Evolutionary conservation across 139 green algal genomes (phyloP).

Genomic region (Desmodesmus armatus): DNA sequence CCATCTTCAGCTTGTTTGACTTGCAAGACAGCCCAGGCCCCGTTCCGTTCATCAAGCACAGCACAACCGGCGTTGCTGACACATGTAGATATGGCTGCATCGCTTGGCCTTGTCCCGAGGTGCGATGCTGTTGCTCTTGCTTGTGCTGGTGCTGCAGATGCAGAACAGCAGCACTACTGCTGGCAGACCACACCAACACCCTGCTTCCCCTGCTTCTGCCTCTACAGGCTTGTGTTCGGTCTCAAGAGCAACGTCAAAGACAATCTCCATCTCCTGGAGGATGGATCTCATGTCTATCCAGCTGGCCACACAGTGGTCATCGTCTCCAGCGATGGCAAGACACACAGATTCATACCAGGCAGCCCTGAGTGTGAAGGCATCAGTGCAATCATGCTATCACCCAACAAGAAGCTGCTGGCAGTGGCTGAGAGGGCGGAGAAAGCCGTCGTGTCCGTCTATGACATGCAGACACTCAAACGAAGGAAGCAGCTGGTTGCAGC

Average conservation of each 20-base stretch:
- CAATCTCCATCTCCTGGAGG: slow-evolving; percentile 82
- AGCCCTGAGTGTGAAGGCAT: slow-evolving; percentile 80
- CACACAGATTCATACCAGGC: slow-evolving; percentile 77
- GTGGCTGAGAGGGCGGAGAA: slow-evolving; percentile 86
- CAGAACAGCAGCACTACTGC: not conserved
- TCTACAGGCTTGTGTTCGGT: slow-evolving; percentile 87
- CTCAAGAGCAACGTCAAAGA: slow-evolving; percentile 73
- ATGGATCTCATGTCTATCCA: slow-evolving; percentile 82
- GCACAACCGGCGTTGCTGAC: too few relatives aligned
- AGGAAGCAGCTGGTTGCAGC: slow-evolving; percentile 82
- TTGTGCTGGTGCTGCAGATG: not conserved
- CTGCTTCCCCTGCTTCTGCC: not conserved
- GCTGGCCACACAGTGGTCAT: slow-evolving; percentile 84
- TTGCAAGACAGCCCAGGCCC: too few relatives aligned
- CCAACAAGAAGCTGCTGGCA: slow-evolving; percentile 80
- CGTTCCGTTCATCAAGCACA: too few relatives aligned
- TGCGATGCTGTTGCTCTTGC: too few relatives aligned
- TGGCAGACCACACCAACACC: not conserved
- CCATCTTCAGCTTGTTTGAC: too few relatives aligned
- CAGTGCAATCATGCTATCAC: slow-evolving; percentile 77
- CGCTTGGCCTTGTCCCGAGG: slow-evolving; percentile 27
- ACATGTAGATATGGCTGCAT: slow-evolving; percentile 3
- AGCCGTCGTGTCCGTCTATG: slow-evolving; percentile 85
- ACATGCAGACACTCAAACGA: slow-evolving; percentile 90
- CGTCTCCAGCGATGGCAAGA: slow-evolving; percentile 73